Conservation (phyloP, 176 grass and related monocot species). For the Eremochloa ophiuroides region DNA sequence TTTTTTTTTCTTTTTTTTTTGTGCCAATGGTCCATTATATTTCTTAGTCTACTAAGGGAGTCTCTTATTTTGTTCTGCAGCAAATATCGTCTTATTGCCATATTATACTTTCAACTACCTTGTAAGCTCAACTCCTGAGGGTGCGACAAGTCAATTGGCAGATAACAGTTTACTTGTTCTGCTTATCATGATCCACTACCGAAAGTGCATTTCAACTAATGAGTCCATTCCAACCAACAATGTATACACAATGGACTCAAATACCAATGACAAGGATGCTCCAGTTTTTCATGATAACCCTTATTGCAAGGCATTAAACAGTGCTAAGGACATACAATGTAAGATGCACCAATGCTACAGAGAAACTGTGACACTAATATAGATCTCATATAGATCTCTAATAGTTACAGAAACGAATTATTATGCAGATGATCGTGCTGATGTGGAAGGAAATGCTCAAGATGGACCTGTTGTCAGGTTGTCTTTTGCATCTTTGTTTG, state of each 20-base stretch:
- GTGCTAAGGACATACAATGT: slow-evolving; percentile 87
- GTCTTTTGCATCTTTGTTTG: slow-evolving; percentile 89
- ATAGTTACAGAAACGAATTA: slow-evolving; percentile 21
- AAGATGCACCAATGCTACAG: slow-evolving; percentile 29
- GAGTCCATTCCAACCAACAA: slow-evolving; percentile 43
- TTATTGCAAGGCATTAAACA: slow-evolving; percentile 87
- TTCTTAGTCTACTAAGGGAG: not conserved
- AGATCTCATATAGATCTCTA: slow-evolving; percentile 30
- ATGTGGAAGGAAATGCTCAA: slow-evolving; percentile 91
- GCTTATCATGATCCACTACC: slow-evolving; percentile 87
- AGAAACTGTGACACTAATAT: slow-evolving; percentile 1
- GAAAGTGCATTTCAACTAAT: slow-evolving; percentile 61
- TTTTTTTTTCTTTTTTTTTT: too few relatives aligned
- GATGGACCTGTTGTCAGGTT: slow-evolving; percentile 78
- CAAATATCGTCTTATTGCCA: slow-evolving; percentile 87
- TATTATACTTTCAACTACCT: slow-evolving; percentile 96
- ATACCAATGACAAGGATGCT: slow-evolving; percentile 48
- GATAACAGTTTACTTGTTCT: slow-evolving; percentile 86
- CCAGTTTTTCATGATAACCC: slow-evolving; percentile 82
- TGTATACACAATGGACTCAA: slow-evolving; percentile 41
- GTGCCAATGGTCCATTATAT: not conserved
- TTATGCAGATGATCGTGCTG: slow-evolving; percentile 82
- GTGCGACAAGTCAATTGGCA: slow-evolving; percentile 67
- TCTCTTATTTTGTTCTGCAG: slow-evolving; percentile 57
- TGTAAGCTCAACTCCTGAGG: slow-evolving; percentile 63